These are phyloP conservation scores for Oidiodendron maius DNA, from an alignment of 495 filamentous ascomycete genomes.

Conservation along the genomic window DNA sequence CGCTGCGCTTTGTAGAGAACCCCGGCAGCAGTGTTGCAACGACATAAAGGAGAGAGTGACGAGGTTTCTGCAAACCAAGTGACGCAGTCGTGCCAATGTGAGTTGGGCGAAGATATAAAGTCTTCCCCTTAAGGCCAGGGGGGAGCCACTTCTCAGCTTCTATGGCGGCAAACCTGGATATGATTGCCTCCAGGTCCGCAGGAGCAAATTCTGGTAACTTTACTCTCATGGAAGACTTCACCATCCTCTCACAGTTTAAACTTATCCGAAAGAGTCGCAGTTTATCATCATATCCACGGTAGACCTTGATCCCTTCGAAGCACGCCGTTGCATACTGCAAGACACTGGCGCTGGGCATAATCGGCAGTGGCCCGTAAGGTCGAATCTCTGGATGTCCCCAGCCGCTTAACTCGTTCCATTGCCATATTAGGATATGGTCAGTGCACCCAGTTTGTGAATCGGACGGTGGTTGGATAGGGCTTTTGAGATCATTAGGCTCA, in stretches of 20 bases:
- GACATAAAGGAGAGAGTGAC: conserved; percentile 77
- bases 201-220: conserved; percentile 72
- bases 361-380: conserved; percentile 70
- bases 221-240: conserved; percentile 62
- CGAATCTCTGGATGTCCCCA: conserved; percentile 74
- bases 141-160: no score
- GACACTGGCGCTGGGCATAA: conserved; percentile 76
- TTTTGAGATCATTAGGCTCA: no score
- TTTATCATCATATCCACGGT: conserved; percentile 75
- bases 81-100: conserved; percentile 76
- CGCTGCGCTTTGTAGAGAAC: conserved; percentile 30
- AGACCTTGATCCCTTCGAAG: conserved; percentile 88
- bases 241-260: conserved; percentile 69
- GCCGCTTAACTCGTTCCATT: conserved; percentile 60
- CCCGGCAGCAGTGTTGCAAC: conserved; percentile 68
- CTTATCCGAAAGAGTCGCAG: conserved; percentile 82
- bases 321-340: conserved; percentile 90
- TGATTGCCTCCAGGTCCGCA: conserved; percentile 63
- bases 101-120: conserved; percentile 81
- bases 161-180: no score
- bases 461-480: no score
- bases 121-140: conserved; percentile 53
- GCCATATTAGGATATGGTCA: conserved; percentile 70
- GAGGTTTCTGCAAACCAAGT: conserved; percentile 74
- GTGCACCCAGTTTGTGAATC: no score